Evolutionary conservation across 257 asterid genomes (phyloP), one percentile per base, ranked within the genome.

Genomic region (Prunella vulgaris): DNA sequence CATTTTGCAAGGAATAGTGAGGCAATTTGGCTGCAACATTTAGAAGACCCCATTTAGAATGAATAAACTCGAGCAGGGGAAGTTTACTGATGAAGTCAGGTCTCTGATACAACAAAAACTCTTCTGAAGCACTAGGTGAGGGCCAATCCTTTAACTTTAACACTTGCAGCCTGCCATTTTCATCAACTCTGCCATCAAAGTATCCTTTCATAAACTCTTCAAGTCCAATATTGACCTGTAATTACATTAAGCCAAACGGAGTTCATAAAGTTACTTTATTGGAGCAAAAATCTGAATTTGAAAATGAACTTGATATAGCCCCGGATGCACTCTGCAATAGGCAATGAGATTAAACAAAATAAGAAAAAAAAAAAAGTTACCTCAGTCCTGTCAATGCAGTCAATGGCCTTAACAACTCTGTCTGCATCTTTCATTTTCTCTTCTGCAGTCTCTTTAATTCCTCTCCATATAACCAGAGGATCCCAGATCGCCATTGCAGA

Each of bases 101-200:
- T 78, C 97, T 89, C 83, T 89, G 96, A 72, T 85, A 94, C 80
- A 94, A 77, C 77, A 94, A 74, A 81, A 94, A 89, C 82, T 94
- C 99, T 82, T 94, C 99, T 30, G 98, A 80, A 66, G 95, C 86
- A 82, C 90, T 75, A 51, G 96, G 97, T 30, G 98, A 86, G 65
- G 99, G 99, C 99, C 99, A 94, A 76, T 91, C 97, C 86, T 94
- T 89, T 83, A 94, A 81, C 80, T 89, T 94, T 68, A 94, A 80
- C 74, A 89, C 70, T 76, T 91, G 89, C 58, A 80, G 84, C 82
- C 60, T 69, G 68, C 92, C 98, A 65, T 79, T 83, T 79, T 87
- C 95, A 79, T 76, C 59, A 79, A 80, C 58, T 83, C 96, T 86
- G 73, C 97, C 99, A 52, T 86, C 90, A 70, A 82, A 83, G 74